phyloP scores from a whole-genome alignment of 1,284 basidiomycete genomes.

The Mycena citricolor region DNA sequence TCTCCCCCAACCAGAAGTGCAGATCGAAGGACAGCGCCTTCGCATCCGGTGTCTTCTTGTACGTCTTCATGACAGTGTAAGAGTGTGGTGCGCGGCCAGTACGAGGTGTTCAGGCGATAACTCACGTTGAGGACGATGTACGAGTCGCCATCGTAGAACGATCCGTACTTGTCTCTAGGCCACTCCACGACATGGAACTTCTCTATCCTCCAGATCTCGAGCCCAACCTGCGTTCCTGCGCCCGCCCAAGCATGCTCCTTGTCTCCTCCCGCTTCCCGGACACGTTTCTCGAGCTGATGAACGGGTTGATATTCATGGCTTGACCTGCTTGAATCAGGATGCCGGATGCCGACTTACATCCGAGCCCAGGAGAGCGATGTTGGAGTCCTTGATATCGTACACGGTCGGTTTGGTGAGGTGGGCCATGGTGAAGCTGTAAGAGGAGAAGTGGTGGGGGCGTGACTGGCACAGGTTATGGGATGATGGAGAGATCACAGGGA shows the following conservation, averaged over 20 bases:
- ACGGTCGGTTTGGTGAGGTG: slow-evolving; percentile 45
- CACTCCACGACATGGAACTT: slow-evolving; percentile 55
- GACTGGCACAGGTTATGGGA: too few relatives aligned
- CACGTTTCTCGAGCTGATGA: slow-evolving; percentile 53
- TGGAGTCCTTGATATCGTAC: slow-evolving; percentile 61
- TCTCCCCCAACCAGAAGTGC: slow-evolving; percentile 64
- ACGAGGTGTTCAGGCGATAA: slow-evolving; percentile 3
- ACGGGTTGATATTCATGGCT: too few relatives aligned
- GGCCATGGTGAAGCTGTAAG: slow-evolving; percentile 41
- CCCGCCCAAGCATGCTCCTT: slow-evolving; percentile 52
- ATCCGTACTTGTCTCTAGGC: slow-evolving; percentile 50
- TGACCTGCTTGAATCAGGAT: too few relatives aligned
- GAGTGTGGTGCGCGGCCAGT: not conserved
- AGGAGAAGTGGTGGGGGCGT: too few relatives aligned
- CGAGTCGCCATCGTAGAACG: slow-evolving; percentile 64
- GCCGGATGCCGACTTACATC: slow-evolving; percentile 54
- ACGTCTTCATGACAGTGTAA: slow-evolving; percentile 39
- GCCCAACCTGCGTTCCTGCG: slow-evolving; percentile 43
- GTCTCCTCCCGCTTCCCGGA: slow-evolving; percentile 54
- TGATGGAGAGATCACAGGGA: too few relatives aligned
- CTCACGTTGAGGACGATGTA: slow-evolving; percentile 62
- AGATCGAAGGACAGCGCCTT: slow-evolving; percentile 54
- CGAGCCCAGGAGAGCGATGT: slow-evolving; percentile 61
- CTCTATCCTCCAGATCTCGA: slow-evolving; percentile 61
- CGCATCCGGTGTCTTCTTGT: slow-evolving; percentile 49